Conservation (phyloP, 2,329 filamentous ascomycete genomes). For the Pseudopithomyces chartarum region DNA sequence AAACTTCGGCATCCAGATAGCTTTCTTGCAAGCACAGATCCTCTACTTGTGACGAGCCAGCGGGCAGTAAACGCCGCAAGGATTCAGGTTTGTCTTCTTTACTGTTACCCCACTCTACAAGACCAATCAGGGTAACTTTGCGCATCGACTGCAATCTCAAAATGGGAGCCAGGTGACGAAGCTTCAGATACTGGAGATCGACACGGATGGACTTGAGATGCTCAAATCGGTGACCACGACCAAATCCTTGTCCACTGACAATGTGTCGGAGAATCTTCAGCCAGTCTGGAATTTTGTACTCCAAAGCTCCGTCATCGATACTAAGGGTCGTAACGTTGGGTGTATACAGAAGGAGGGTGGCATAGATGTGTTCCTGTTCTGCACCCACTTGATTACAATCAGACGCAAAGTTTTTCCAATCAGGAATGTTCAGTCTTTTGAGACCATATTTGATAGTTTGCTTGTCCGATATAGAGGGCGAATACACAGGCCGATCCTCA, state of each 20-base stretch:
- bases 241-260: constrained; percentile 13
- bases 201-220: constrained; percentile 22
- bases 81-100: constrained; percentile 7
- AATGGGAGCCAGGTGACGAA: constrained; percentile 25
- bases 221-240: constrained; percentile 24
- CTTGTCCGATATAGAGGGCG: constrained; percentile 29
- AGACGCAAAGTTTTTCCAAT: constrained; percentile 33
- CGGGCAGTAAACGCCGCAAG: constrained; percentile 22
- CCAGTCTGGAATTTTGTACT: constrained; percentile 22
- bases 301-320: constrained; percentile 16
- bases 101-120: constrained; percentile 7
- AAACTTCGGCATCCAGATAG: constrained; percentile 13
- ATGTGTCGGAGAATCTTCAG: constrained; percentile 24
- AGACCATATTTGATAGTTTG: constrained; percentile 33
- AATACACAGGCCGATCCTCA: constrained; percentile 12
- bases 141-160: constrained; percentile 28
- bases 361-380: constrained; percentile 24
- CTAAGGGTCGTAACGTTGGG: constrained; percentile 25
- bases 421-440: constrained; percentile 19
- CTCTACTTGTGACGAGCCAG: constrained; percentile 18
- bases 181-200: constrained; percentile 11
- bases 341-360: constrained; percentile 29
- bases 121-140: constrained; percentile 17
- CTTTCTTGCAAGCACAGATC: constrained; percentile 19
- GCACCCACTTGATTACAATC: constrained; percentile 21